phyloP scores from a whole-genome alignment of 1,284 basidiomycete genomes.

The Anthracocystis panici-leucophaei region DNA sequence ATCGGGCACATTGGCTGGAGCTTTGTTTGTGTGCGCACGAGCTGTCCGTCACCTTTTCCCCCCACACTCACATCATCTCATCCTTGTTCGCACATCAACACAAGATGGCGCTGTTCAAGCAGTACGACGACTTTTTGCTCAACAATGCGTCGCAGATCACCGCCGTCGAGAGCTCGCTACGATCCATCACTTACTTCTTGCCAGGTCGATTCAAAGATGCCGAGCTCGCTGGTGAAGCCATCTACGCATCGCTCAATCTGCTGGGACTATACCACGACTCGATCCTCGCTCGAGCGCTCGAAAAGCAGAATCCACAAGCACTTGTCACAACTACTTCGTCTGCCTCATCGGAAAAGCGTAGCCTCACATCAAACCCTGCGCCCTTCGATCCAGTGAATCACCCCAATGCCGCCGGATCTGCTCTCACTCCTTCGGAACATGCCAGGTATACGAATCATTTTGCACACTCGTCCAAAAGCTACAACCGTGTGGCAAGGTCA shows the following conservation, averaged over 20 bases:
- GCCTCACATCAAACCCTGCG: background rate
- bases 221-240: slow-evolving; percentile 74
- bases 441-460: slow-evolving; percentile 70
- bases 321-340: background rate
- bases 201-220: slow-evolving; percentile 97
- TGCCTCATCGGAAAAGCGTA: slow-evolving; percentile 12
- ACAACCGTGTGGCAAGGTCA: slow-evolving; percentile 64
- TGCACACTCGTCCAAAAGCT: slow-evolving; percentile 59
- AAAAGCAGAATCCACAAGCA: slow-evolving; percentile 28
- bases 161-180: slow-evolving; percentile 85
- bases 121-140: slow-evolving; percentile 66
- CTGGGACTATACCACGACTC: slow-evolving; percentile 71
- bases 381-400: slow-evolving; percentile 6
- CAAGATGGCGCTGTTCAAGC: slow-evolving; percentile 57
- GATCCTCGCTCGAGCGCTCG: slow-evolving; percentile 67
- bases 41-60: background rate
- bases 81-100: background rate
- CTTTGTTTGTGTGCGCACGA: background rate
- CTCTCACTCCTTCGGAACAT: slow-evolving; percentile 67
- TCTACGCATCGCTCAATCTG: slow-evolving; percentile 70
- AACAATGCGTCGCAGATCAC: slow-evolving; percentile 73
- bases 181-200: slow-evolving; percentile 91
- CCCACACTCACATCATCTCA: background rate
- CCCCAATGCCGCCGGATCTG: slow-evolving; percentile 17
- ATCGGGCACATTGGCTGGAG: no score